A percentile compares a stretch with the other conserved stretches of the same genome.
These are phyloP conservation scores for Nicotiana attenuata DNA, from an alignment of 257 asterid genomes.

Conservation along the genomic window DNA sequence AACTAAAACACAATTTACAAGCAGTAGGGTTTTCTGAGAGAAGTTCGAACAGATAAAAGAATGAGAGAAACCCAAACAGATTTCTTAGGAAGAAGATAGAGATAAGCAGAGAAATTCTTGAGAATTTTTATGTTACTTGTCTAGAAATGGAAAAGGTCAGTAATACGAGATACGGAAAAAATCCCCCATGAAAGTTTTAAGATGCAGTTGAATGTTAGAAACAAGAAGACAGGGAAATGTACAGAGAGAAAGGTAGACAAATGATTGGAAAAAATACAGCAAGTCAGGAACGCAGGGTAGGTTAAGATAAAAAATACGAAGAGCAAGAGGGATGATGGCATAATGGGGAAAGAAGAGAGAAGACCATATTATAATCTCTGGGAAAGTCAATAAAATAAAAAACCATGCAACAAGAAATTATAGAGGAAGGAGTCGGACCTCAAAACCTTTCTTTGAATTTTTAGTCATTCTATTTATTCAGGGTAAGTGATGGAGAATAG, in stretches of 20 bases:
- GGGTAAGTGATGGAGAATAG: not conserved
- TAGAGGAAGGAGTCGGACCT: not conserved
- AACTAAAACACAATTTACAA: not conserved
- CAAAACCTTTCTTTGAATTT: too few relatives aligned
- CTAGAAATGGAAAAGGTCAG: not conserved
- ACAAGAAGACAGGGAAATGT: not conserved
- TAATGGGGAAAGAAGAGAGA: not conserved
- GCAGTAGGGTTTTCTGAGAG: not conserved
- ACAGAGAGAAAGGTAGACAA: not conserved
- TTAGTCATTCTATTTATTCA: too few relatives aligned
- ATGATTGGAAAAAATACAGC: not conserved
- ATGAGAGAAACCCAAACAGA: not conserved
- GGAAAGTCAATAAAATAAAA: not conserved
- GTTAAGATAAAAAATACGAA: not conserved
- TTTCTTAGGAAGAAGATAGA: not conserved
- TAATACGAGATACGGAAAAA: not conserved
- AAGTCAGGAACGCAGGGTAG: not conserved
- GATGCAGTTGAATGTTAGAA: not conserved
- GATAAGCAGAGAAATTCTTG: not conserved
- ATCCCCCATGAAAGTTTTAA: not conserved
- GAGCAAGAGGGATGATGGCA: not conserved
- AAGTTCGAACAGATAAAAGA: not conserved
- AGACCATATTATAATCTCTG: not conserved
- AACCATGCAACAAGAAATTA: not conserved
- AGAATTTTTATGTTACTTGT: not conserved